These are phyloP conservation scores for Ambrosiella beaveri DNA, from an alignment of 2,329 filamentous ascomycete species.

Conservation along the genomic window DNA sequence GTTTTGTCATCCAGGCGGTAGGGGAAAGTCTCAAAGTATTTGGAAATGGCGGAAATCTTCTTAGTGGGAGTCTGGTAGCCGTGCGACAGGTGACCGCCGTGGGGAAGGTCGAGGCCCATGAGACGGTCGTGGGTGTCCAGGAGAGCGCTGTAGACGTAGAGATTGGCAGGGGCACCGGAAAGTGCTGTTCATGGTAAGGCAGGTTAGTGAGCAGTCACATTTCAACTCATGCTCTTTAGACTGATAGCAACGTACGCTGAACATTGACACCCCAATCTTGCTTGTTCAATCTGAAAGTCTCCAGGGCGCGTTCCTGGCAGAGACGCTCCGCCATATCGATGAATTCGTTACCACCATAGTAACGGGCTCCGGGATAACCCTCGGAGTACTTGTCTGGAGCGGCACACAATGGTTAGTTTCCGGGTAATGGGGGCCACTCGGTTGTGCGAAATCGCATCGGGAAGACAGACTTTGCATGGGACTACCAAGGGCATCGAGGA, in stretches of 20 bases:
- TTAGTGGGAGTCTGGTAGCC: slow-evolving; percentile 90
- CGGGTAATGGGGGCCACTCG: neutral
- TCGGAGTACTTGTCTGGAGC: slow-evolving; percentile 85
- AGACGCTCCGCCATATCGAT: slow-evolving; percentile 81
- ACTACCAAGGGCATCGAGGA: slow-evolving; percentile 79
- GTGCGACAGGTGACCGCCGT: slow-evolving; percentile 89
- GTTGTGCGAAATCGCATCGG: neutral
- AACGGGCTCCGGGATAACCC: slow-evolving; percentile 87
- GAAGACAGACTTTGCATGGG: slow-evolving; percentile 68
- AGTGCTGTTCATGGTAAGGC: slow-evolving; percentile 36
- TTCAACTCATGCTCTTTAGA: neutral
- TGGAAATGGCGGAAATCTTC: slow-evolving; percentile 96
- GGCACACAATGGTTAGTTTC: slow-evolving; percentile 10
- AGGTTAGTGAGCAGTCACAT: neutral
- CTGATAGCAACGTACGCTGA: slow-evolving; percentile 42
- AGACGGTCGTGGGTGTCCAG: slow-evolving; percentile 85
- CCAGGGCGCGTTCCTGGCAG: slow-evolving; percentile 76
- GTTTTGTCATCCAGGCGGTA: slow-evolving; percentile 84
- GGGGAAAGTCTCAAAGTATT: slow-evolving; percentile 96
- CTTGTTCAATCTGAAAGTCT: slow-evolving; percentile 67
- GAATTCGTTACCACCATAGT: slow-evolving; percentile 93
- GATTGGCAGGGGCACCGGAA: slow-evolving; percentile 57
- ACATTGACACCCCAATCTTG: slow-evolving; percentile 96
- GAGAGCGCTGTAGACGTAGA: slow-evolving; percentile 89
- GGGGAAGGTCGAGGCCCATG: slow-evolving; percentile 92